Percentiles rank a stretch among this genome's conserved stretches.
These are phyloP conservation scores for Baudoinia panamericana DNA, from an alignment of 495 filamentous ascomycete species.

Conservation along the genomic window DNA sequence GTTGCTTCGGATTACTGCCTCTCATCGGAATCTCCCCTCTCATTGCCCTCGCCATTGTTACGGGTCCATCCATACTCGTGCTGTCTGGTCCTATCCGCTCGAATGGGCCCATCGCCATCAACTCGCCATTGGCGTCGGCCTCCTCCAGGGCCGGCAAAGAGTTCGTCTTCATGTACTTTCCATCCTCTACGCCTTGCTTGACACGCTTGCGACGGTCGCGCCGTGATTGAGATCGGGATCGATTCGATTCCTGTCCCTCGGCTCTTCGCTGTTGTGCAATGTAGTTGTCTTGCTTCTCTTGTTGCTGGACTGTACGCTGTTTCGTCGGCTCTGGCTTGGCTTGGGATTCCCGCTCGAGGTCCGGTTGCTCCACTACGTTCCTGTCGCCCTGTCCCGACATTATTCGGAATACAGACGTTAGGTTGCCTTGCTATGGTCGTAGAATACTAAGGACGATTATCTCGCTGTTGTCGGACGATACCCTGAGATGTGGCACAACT, in stretches of 20 bases:
- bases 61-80: constrained; percentile 38
- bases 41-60: constrained; percentile 34
- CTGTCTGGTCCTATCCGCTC: constrained; percentile 36
- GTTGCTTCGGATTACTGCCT: constrained; percentile 31
- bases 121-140: constrained; percentile 31
- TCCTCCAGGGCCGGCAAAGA: constrained; percentile 33
- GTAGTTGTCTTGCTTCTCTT: constrained; percentile 25
- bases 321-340: constrained; percentile 8
- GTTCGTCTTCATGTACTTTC: constrained; percentile 33
- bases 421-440: too few species aligned
- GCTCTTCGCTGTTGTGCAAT: constrained; percentile 25
- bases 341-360: constrained; percentile 7
- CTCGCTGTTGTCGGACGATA: too few species aligned
- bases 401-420: too few species aligned
- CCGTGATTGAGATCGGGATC: constrained; percentile 28
- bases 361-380: constrained; percentile 7
- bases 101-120: constrained; percentile 36
- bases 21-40: constrained; percentile 36
- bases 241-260: constrained; percentile 24
- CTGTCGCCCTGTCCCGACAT: too few species aligned
- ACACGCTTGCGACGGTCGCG: constrained; percentile 31
- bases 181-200: constrained; percentile 24
- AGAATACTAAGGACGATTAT: too few species aligned
- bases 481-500: too few species aligned
- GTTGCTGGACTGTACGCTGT: constrained; percentile 28